Evolutionary conservation across 1,284 basidiomycete species (phyloP), one percentile per base, ranked within the genome.

Genomic region (Schizophyllum commune): DNA sequence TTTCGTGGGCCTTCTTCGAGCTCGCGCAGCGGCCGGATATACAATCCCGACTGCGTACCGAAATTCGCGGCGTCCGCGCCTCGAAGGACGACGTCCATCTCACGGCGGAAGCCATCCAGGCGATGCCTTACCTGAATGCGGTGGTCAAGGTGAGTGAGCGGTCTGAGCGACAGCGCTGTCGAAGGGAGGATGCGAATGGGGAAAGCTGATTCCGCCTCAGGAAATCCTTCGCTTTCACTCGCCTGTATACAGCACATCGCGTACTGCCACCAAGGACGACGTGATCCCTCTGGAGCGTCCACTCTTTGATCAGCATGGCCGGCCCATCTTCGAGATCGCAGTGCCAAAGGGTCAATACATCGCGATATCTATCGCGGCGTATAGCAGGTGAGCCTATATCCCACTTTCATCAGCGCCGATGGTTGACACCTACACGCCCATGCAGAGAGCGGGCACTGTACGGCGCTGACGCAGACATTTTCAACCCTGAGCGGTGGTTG

Each of bases 401-500:
- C 52, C n/a, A 7, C 21, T 54, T 7, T 54, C 17, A 6, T 8
- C 7, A 54, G 34, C 34, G 34, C 6, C 34, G 7, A 39, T n/a
- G 34, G 34, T 13, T 39, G 34, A 39, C 34, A 6, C 6, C 34
- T 7, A 7, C 55, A 20, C 20, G 47, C 22, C 52, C 32, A 57
- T 33, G 33, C 60, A 81, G 77, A 8, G 73, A 81, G 65, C 73
- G 74, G 61, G 75, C 78, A 20, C 65, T 84, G 0, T 85, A 80
- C 72, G 82, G 83, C 0, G 68, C 74, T 11, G 79, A 85, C 63
- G 76, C 83, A 2, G 70, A 83, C 58, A 64, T 67, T n/a, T 85
- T 77, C 70, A 77, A 82, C 60, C 82, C 83, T 6, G 74, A 79
- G 21, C 78, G 82, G 15, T 84, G 83, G 77, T 67, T 82, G 57